Base-by-base conservation (phyloP, 164 flowering plant genomes). In the Piper betle region DNA sequence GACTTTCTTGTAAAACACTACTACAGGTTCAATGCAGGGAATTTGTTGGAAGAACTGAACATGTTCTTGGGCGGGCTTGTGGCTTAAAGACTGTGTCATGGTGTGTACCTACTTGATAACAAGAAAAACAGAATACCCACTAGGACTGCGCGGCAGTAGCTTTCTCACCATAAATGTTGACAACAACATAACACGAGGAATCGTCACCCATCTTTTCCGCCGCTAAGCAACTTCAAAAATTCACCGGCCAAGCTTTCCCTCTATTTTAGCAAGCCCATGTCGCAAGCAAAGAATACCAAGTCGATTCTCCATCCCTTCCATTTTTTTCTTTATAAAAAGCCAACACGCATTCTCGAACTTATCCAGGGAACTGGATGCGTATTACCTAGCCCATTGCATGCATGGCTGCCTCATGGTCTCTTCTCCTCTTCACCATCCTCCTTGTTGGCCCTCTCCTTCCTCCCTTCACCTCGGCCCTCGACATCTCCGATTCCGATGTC, bases 401-500 rank as follows among this genome's bases (percentile, higher is more conserved):
- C 63, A 62, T 64, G 60, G 39, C 64, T 37, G 62, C 52, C 64
- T 54, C 42, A 37, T 6, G 38, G 19, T 46, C 58, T 64, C 55
- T 59, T 64, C 55, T 59, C 39, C 15, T 59, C 64, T 55, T 65
- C 52, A 59, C 60, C 37, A 38, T 70, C 25, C 13, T 59, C 52
- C 67, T 71, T 67, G 15, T 73, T 11, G 71, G 63, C 39, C 46
- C 63, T 53, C 59, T 5, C 33, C 57, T 13, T 41, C 67, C 38
- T 52, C 54, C 13, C 33, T 25, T 25, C 33, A 25, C 33, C 33
- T 25, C 33, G 2, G 66, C 58, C 18, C 61, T 70, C 25, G 53
- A 15, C 37, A 67, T 74, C 37, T 64, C 73, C 5, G 63, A 74
- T 10, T 56, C 67, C 2, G 69, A 74, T 43, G 56, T 74, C 33